Evolutionary conservation across 768 basidiomycete species (phyloP), one percentile per base, ranked within the genome.

Genomic region (Termitomyces titanicus): DNA sequence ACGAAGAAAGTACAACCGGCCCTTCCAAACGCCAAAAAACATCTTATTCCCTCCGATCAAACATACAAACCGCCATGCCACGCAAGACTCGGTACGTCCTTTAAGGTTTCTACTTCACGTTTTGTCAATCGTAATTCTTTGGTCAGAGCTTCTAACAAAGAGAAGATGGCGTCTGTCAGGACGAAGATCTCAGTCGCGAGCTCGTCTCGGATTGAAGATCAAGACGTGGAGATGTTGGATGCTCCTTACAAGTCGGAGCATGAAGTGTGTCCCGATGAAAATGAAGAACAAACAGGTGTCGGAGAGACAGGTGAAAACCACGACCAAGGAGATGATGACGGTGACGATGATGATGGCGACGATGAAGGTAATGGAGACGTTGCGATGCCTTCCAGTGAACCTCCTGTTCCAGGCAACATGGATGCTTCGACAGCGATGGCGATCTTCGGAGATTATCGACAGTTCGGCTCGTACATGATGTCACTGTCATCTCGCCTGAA

Each of bases 391-490:
- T 68, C 73, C 9, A 70, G 72, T 47, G 72, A 70, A 46, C 76
- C 73, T 10, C 75, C 74, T 20, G 73, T 75, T 40, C 76, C 81
- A 51, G 78, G 77, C 38, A 79, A 79, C 34, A 73, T 87, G 64
- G 86, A 88, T 65, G 89, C 89, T 63, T 72, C 83, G 5, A 79
- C 85, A 0, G 87, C 89, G 31, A 77, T 92, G 77, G 85, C 88
- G 56, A 88, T 92, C 63, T 89, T 89, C 63, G 89, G 89, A 62
- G 90, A 92, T 70, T 94, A 89, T 73, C 85, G 92, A 48, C 86
- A 90, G 60, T 81, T 92, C 66, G 92, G 92, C 47, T 89, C 90
- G n/a, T 92, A 92, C 73, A 93, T 98, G 89, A 81, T 91, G 63
- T 90, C 90, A 27, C 82, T 96, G 46, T 88, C 88, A 22, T 83